phyloP scores from a whole-genome alignment of 192 early-diverging fungal genomes.

The Funneliformis mosseae region DNA sequence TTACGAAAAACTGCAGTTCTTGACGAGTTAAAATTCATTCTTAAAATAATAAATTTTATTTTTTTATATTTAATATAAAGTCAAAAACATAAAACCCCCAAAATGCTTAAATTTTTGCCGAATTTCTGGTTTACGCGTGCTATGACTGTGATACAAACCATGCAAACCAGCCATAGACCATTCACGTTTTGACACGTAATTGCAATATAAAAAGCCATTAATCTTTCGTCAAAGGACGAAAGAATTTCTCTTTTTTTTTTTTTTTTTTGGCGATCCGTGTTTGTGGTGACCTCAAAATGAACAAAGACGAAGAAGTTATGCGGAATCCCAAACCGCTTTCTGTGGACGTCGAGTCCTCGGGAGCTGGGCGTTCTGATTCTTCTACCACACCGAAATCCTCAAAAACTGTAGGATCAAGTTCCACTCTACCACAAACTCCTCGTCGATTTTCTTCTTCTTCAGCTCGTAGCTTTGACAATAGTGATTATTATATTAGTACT shows the following conservation, averaged over 20 bases:
- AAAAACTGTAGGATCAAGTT: not conserved
- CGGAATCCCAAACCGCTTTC: not conserved
- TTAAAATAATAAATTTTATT: too few relatives aligned
- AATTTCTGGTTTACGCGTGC: not conserved
- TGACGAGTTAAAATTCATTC: not conserved
- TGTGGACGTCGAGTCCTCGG: not conserved
- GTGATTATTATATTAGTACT: conserved; percentile 5
- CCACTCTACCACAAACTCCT: conserved; percentile 6
- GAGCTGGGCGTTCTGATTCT: not conserved
- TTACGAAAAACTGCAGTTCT: not conserved
- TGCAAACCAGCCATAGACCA: not conserved
- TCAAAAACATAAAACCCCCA: too few relatives aligned
- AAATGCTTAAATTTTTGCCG: too few relatives aligned
- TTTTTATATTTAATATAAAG: too few relatives aligned
- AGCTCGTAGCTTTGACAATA: conserved; percentile 28
- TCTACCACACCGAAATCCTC: not conserved
- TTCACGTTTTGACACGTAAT: not conserved
- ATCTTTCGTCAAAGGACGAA: too few relatives aligned
- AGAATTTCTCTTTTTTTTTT: too few relatives aligned
- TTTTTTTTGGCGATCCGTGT: not conserved
- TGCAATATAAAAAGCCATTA: too few relatives aligned
- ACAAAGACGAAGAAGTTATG: not conserved
- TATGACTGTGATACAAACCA: not conserved
- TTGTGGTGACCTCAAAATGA: not conserved
- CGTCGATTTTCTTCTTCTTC: conserved; percentile 31